Base-by-base conservation (phyloP, 2,329 filamentous ascomycete species). In the Aspergillus cejpii region DNA sequence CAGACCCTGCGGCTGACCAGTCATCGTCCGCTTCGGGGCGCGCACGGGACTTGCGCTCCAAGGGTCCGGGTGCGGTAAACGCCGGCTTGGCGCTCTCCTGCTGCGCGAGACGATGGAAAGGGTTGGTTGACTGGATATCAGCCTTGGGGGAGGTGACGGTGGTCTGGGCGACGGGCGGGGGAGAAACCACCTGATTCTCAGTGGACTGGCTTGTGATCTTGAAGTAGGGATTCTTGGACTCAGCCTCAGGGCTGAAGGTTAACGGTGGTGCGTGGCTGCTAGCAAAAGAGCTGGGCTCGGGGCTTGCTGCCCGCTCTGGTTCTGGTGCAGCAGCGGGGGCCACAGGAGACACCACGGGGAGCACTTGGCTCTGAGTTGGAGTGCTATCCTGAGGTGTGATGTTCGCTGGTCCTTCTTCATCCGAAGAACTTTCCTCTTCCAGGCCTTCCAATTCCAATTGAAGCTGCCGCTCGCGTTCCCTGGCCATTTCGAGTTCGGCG, bases 171-270 rank as follows among this genome's bases (percentile, higher is more conserved):
- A 74, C 64, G 12, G 72, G 71, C 41, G 71, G 67, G 49, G 69
- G 68, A 51, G 71, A 61, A 23, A 70, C 59, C 11, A 66, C 57
- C 8, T 79, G 70, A 14, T 75, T 70, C 44, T 80, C 83, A 5
- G 73, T 72, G 7, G 80, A 73, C 63, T 90, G 84, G 39, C 81
- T 83, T 75, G 94, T 82, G 72, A 90, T 92, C 68, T 85, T 87
- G 73, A 91, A 88, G 73, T 94, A 98, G 2, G 92, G 92, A 62
- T 97, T 97, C 66, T 87, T 91, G 58, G 88, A 95, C 67, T 94
- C 87, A 1, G 78, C 75, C 53, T 87, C 83, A 5, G 75, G 70
- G 2, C 76, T 73, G 37, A 79, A 74, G 45, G 76, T 76, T 26
- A 74, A 73, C 14, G 78, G 70, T 21, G 74, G 68, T 23, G 74